Conservation (phyloP, 2,329 filamentous ascomycete genomes). For the Fusarium sp. region DNA sequence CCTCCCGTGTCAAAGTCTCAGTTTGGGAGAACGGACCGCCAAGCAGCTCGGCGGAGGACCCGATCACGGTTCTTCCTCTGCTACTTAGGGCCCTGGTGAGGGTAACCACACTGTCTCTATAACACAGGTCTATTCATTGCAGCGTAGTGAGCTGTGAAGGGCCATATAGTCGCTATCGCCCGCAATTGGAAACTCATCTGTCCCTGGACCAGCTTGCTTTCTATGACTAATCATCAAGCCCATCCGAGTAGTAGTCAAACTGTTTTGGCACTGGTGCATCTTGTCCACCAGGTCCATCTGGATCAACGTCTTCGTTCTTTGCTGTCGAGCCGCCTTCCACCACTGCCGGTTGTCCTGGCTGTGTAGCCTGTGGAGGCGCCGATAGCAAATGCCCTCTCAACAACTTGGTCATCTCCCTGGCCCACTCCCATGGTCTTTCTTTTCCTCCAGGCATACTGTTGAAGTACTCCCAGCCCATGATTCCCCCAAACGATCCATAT, state of each 20-base stretch:
- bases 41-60: no score
- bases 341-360: neutral
- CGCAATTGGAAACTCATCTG: neutral
- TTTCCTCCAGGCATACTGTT: slow-evolving; percentile 75
- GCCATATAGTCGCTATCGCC: neutral
- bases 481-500: slow-evolving; percentile 79
- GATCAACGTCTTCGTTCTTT: slow-evolving; percentile 33
- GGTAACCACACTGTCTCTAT: no score
- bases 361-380: neutral
- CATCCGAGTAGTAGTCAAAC: slow-evolving; percentile 50
- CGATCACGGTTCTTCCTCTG: no score
- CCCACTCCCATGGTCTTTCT: slow-evolving; percentile 80
- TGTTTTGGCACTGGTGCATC: slow-evolving; percentile 42
- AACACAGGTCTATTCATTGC: neutral
- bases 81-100: no score
- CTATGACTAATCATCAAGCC: slow-evolving; percentile 26
- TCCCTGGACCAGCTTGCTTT: neutral
- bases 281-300: slow-evolving; percentile 40
- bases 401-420: slow-evolving; percentile 67
- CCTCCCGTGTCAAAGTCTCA: no score
- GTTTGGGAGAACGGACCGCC: no score
- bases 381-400: slow-evolving; percentile 44
- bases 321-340: neutral
- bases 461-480: slow-evolving; percentile 97
- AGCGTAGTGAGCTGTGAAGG: neutral